These are phyloP conservation scores for Suillus luteus DNA, from an alignment of 768 basidiomycete species.

Conservation along the genomic window DNA sequence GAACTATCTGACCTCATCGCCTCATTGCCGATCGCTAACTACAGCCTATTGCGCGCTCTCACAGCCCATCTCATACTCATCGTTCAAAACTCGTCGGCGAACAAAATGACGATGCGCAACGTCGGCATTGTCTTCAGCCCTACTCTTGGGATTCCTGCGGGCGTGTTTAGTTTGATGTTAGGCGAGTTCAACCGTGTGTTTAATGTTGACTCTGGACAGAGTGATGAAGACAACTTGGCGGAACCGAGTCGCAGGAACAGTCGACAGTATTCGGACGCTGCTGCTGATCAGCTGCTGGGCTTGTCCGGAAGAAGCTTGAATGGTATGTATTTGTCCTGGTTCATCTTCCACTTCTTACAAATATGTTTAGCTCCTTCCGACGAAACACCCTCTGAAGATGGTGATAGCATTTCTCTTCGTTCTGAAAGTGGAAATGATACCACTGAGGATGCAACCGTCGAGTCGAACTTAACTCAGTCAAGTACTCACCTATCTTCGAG, in stretches of 20 bases:
- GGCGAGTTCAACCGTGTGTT: slow-evolving; percentile 93
- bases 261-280: slow-evolving; percentile 78
- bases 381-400: slow-evolving; percentile 68
- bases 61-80: slow-evolving; percentile 94
- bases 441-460: slow-evolving; percentile 56
- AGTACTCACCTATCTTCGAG: slow-evolving; percentile 39
- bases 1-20: slow-evolving; percentile 88
- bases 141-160: slow-evolving; percentile 96
- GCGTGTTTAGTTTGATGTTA: slow-evolving; percentile 93
- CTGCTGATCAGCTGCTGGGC: slow-evolving; percentile 82
- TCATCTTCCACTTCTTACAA: slow-evolving; percentile 13
- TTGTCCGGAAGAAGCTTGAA: slow-evolving; percentile 67
- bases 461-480: slow-evolving; percentile 44
- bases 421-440: slow-evolving; percentile 80
- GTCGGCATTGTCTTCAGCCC: slow-evolving; percentile 99
- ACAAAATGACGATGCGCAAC: slow-evolving; percentile 99
- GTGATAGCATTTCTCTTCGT: slow-evolving; percentile 64
- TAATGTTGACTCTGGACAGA: slow-evolving; percentile 61
- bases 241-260: slow-evolving; percentile 73
- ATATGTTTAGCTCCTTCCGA: slow-evolving; percentile 45
- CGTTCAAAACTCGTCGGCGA: slow-evolving; percentile 84
- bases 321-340: slow-evolving; percentile 46
- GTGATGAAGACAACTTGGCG: slow-evolving; percentile 29
- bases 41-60: slow-evolving; percentile 89
- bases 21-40: slow-evolving; percentile 87